Base-by-base conservation (phyloP, 2,329 filamentous ascomycete genomes). In the Xylariomycetidae sp. region DNA sequence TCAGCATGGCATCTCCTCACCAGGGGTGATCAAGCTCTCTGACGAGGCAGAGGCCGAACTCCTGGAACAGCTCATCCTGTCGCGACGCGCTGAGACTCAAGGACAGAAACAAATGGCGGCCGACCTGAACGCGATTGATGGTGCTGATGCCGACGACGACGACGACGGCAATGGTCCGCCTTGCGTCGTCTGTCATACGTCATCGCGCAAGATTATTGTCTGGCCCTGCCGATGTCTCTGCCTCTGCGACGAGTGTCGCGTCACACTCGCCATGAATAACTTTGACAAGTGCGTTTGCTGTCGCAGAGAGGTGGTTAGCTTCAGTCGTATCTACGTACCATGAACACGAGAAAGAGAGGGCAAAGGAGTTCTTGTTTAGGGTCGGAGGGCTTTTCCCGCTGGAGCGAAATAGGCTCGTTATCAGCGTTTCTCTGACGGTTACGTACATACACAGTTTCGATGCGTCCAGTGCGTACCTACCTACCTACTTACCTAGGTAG, bases 211-310 rank as follows among this genome's bases (percentile, higher is more conserved):
- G 6, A 85, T 97, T 40, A 85, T 98, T 34, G 83, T 95, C 2
- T 97, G 92, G 92, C 92, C 92, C 0, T 98, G 92, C 57, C 85
- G 92, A 3, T 98, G 92, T 56, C 71, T 98, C 37, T 90, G 87
- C 47, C 72, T 97, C 10, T 97, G 92, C 56, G 92, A 98, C 58
- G 92, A 97, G 47, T 97, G 92, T 56, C 74, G 92, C 19, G 85
- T 97, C 22, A 90, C 87, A 27, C 70, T 97, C 42, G 92, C 92
- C 4, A 89, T 94, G 80, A 94, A 96, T 58, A 97, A 97, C 58
- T 97, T 94, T 57, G 87, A 89, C 44, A 94, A 87, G 55, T 98
- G 92, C 56, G 89, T 97, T 25, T 97, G 90, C 52, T 97, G 92
- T 59, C 76, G 92, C 31, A 78, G 87, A 36, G 85, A 92, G 49